phyloP scores from a whole-genome alignment of 164 flowering plant genomes.

The Sextonia rubra region DNA sequence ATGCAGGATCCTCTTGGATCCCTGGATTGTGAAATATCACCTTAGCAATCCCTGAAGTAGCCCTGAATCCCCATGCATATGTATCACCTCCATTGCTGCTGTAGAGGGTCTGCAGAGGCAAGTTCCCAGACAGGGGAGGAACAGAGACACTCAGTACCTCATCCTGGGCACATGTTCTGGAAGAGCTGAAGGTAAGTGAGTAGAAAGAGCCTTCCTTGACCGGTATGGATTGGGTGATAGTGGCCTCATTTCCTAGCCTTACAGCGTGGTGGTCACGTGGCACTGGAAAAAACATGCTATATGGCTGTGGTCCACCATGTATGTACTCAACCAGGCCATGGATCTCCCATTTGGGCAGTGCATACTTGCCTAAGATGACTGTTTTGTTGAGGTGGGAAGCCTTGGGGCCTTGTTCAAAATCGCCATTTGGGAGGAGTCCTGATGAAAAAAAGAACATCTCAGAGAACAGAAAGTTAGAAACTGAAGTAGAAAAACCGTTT shows the following conservation, averaged over 20 bases:
- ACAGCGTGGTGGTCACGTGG: constrained; percentile 81
- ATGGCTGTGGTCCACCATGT: constrained; percentile 82
- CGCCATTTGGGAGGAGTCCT: constrained; percentile 87
- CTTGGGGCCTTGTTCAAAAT: constrained; percentile 72
- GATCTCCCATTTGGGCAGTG: constrained; percentile 86
- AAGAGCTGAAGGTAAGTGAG: constrained; percentile 76
- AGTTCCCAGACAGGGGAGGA: constrained; percentile 53
- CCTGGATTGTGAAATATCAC: constrained; percentile 79
- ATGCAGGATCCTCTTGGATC: constrained; percentile 81
- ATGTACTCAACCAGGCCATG: constrained; percentile 85
- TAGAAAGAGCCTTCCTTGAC: constrained; percentile 58
- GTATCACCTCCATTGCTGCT: constrained; percentile 75
- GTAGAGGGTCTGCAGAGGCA: constrained; percentile 82
- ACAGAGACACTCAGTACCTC: constrained; percentile 76
- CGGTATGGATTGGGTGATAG: constrained; percentile 61
- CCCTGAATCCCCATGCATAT: constrained; percentile 73
- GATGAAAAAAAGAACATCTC: constrained; percentile 2
- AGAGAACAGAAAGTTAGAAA: background rate
- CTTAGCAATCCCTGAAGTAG: constrained; percentile 34
- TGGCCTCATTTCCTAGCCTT: constrained; percentile 92
- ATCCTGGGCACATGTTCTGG: constrained; percentile 94
- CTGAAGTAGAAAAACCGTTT: background rate
- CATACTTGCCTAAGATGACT: constrained; percentile 43
- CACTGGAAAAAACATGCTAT: constrained; percentile 78
- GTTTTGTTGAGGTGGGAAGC: constrained; percentile 55